phyloP scores from a whole-genome alignment of 441 rosid genomes.

The Brassica hybrid region DNA sequence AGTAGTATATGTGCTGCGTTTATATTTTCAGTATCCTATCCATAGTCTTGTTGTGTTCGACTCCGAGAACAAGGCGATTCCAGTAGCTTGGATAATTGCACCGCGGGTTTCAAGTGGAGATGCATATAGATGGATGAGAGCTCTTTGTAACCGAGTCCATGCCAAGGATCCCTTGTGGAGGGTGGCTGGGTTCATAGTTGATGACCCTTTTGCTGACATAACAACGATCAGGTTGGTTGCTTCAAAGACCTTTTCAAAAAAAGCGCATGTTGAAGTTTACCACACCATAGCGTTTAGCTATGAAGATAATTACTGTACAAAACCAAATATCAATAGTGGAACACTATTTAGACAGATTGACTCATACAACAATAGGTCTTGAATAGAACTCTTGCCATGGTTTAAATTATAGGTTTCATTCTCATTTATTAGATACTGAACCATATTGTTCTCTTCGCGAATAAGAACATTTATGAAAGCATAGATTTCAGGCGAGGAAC shows the following conservation, averaged over 20 bases:
- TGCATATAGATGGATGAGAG: conserved; percentile 87
- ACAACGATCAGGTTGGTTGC: conserved; percentile 63
- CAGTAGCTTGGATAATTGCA: conserved; percentile 91
- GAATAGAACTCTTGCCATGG: conserved; percentile 9
- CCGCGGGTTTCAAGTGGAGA: conserved; percentile 65
- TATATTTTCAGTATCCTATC: conserved; percentile 71
- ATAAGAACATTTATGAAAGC: neutral
- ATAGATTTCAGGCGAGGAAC: conserved; percentile 7
- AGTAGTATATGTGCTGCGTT: conserved; percentile 31
- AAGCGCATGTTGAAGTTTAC: too few relatives aligned
- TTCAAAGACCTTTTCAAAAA: too few relatives aligned
- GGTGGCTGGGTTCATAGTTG: conserved; percentile 90
- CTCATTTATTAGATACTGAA: conserved; percentile 2
- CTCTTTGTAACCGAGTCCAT: conserved; percentile 81
- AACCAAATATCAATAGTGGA: neutral
- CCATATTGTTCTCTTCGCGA: conserved; percentile 11
- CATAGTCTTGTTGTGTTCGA: conserved; percentile 85
- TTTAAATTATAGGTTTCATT: neutral
- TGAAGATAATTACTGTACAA: too few relatives aligned
- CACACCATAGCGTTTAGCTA: too few relatives aligned
- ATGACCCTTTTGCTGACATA: conserved; percentile 82
- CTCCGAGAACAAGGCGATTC: conserved; percentile 91
- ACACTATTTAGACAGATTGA: too few relatives aligned
- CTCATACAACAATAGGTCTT: neutral
- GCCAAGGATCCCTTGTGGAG: conserved; percentile 87